A percentile compares a stretch with the other conserved stretches of the same genome.
Conservation (phyloP, 176 grass and related monocot species). For the Rhynchospora pubera region DNA sequence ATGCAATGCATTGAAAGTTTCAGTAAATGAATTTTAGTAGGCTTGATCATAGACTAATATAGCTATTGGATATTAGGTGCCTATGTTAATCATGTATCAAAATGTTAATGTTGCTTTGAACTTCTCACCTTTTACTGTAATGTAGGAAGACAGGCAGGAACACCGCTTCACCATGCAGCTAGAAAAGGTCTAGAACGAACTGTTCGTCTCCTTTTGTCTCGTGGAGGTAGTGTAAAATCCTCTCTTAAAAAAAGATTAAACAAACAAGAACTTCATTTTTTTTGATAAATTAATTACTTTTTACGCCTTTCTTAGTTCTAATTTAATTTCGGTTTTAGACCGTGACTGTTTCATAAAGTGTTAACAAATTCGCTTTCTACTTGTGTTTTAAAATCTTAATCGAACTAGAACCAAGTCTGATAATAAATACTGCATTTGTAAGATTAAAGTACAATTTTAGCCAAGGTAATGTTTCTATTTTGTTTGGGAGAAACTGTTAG, state of each 20-base stretch:
- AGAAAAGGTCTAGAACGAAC: conserved; percentile 72
- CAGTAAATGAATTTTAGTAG: not conserved
- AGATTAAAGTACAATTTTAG: not conserved
- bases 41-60: not conserved
- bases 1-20: not conserved
- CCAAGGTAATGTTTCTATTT: not conserved
- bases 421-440: not conserved
- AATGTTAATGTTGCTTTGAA: not conserved
- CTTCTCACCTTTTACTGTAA: conserved; percentile 9
- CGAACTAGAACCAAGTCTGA: not conserved
- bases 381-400: not conserved
- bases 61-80: not conserved
- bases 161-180: conserved; percentile 94
- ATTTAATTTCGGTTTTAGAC: not conserved
- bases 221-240: conserved; percentile 49
- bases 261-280: not conserved
- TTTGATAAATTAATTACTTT: not conserved
- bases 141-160: conserved; percentile 59
- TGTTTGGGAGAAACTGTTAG: not conserved
- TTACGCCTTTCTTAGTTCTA: not conserved
- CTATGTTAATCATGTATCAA: not conserved
- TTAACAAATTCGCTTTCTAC: not conserved
- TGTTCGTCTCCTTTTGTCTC: conserved; percentile 70
- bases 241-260: not conserved
- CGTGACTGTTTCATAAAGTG: not conserved